Evolutionary conservation across 2,329 filamentous ascomycete species (phyloP).

Genomic region (Xylaria sp.): DNA sequence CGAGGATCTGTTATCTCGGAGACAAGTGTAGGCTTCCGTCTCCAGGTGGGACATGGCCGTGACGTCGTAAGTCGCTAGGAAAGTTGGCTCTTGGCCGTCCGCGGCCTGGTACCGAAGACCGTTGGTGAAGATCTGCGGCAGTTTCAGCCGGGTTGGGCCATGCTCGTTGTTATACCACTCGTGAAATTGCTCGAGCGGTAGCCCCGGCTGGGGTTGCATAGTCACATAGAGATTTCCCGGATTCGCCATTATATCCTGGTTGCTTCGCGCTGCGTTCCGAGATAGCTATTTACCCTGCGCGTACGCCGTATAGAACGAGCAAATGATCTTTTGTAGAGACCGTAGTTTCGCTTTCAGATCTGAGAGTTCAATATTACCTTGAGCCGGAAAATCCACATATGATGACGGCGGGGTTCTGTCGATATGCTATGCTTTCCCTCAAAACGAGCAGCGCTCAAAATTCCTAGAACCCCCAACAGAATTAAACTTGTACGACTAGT

Average conservation of each 20-base stretch:
- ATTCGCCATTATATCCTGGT: constrained; percentile 53
- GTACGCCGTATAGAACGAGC: neutral
- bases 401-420: constrained; percentile 25
- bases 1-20: constrained; percentile 68
- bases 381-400: neutral
- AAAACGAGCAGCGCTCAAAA: neutral
- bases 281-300: neutral
- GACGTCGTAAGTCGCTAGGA: constrained; percentile 85
- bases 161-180: constrained; percentile 97
- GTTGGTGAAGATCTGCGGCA: constrained; percentile 78
- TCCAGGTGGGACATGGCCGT: constrained; percentile 77
- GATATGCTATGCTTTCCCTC: constrained; percentile 26
- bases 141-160: constrained; percentile 80
- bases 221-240: constrained; percentile 85
- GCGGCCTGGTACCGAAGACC: constrained; percentile 81
- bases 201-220: constrained; percentile 79
- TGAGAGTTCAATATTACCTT: neutral
- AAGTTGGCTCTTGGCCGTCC: constrained; percentile 73
- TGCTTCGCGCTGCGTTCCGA: neutral
- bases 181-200: constrained; percentile 78
- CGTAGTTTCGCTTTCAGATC: neutral
- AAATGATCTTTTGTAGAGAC: neutral
- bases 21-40: constrained; percentile 74
- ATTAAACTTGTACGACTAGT: neutral
- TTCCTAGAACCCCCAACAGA: neutral